A percentile compares a stretch with the other conserved stretches of the same genome.
Conservation (phyloP, 2,329 filamentous ascomycete genomes). For the Xylariaceae sp. region DNA sequence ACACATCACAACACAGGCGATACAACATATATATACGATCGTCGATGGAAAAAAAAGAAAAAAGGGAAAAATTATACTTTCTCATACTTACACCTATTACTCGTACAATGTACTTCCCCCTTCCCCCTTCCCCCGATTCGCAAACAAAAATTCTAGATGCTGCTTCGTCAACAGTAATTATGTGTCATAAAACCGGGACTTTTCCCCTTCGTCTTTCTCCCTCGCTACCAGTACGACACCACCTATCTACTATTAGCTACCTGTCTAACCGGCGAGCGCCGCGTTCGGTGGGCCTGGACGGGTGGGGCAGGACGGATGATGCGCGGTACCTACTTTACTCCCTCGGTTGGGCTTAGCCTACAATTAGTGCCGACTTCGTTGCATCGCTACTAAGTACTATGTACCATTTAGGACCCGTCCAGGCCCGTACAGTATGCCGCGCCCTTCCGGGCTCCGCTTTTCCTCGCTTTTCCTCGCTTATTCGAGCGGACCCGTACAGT, state of each 20-base stretch:
- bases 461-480: background rate
- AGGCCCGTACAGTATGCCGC: background rate
- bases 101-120: too few species aligned
- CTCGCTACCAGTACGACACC: constrained; percentile 16
- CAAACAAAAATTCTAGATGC: too few species aligned
- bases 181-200: too few species aligned
- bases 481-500: background rate
- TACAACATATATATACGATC: too few species aligned
- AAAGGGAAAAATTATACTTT: too few species aligned
- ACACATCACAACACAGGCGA: too few species aligned
- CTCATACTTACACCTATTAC: too few species aligned
- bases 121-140: too few species aligned
- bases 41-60: too few species aligned
- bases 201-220: background rate
- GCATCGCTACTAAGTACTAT: background rate
- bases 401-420: too few species aligned
- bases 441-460: background rate
- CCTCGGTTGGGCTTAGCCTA: too few species aligned
- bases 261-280: constrained; percentile 11
- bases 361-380: background rate
- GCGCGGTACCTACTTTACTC: background rate
- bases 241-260: constrained; percentile 32
- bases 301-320: background rate
- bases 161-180: too few species aligned
- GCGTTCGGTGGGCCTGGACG: background rate